Base-by-base conservation (phyloP, 2,329 filamentous ascomycete genomes). In the Exophiala mesophila region DNA sequence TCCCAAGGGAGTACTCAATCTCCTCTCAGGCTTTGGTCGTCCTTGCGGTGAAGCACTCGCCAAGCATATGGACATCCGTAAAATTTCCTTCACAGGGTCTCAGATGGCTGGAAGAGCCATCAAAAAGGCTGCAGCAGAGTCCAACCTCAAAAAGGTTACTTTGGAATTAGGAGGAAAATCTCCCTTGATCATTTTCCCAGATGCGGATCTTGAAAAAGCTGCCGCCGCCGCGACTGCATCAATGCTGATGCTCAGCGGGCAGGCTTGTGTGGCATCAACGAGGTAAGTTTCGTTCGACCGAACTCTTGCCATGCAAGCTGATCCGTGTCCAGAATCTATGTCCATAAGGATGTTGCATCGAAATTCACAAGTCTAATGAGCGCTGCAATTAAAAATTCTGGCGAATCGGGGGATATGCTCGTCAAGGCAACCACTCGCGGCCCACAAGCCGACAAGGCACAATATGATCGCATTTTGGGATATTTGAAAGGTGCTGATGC, bases 371-470 rank as follows among this genome's bases (percentile, higher is more conserved):
- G 53, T 4, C 50, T 46, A 1, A 55, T 68, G 18, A 47, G 63
- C 1, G 55, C 50, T 4, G 47, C 50, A 15, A 63, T 65, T 16
- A 55, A 60, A 39, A 49, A 45, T 12, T 73, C 80, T 36, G 70
- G 73, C 45, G 77, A 88, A 56, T 83, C 83, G 0, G 87, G 86
- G 61, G 71, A 73, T 4, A 77, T 82, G 51, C 70, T 68, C 23
- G 65, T 64, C 2, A 63, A 57, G 55, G 89, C 89, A 83, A 66
- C 65, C 2, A 63, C 57, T 54, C 61, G 67, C 20, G 67, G 68
- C 3, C 68, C 69, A 0, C 65, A 68, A 44, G 64, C 68, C 4
- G 66, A 66, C 9, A 61, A 63, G 19, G 54, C 58, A 0, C 68
- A 71, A 47, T 68, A 66, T 38, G 64, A 71, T 17, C 54, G 60